Percentiles rank a stretch among this genome's conserved stretches.
Evolutionary conservation across 495 filamentous ascomycete species (phyloP).

Genomic region (Sordaria brevicollis): DNA sequence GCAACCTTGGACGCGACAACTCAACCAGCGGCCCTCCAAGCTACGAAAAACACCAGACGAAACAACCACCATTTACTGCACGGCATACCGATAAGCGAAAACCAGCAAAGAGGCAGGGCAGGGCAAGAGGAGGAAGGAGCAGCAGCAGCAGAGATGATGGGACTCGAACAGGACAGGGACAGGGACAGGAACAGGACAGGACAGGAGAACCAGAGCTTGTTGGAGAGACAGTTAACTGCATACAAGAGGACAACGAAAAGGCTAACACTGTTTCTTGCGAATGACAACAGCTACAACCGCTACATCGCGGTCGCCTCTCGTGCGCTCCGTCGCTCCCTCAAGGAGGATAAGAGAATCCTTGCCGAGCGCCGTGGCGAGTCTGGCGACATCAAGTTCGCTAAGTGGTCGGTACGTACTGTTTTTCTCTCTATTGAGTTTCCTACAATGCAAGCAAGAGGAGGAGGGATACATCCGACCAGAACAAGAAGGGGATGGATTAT

Average conservation of each 20-base stretch:
- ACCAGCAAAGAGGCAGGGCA: too few relatives aligned
- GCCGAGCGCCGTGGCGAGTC: conserved; percentile 79
- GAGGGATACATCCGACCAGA: too few relatives aligned
- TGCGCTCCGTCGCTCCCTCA: conserved; percentile 81
- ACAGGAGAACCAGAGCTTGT: too few relatives aligned
- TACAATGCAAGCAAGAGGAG: conserved; percentile 1
- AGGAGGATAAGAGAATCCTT: conserved; percentile 75
- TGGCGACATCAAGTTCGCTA: conserved; percentile 83
- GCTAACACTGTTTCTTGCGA: conserved; percentile 13
- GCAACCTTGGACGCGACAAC: too few relatives aligned
- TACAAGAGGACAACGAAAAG: background rate
- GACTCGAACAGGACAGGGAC: too few relatives aligned
- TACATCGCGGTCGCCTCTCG: conserved; percentile 68
- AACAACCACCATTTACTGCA: too few relatives aligned
- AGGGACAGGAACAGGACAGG: background rate
- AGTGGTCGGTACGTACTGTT: conserved; percentile 77
- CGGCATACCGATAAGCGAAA: too few relatives aligned
- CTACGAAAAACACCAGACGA: too few relatives aligned
- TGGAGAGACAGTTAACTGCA: too few relatives aligned
- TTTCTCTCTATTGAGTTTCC: background rate
- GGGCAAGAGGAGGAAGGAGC: too few relatives aligned
- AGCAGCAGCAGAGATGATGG: too few relatives aligned
- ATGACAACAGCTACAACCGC: conserved; percentile 63
- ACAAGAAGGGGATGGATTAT: background rate
- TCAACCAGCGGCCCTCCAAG: too few relatives aligned